Evolutionary conservation across 2,329 filamentous ascomycete genomes (phyloP).

Genomic region (Scedosporium aurantiacum): DNA sequence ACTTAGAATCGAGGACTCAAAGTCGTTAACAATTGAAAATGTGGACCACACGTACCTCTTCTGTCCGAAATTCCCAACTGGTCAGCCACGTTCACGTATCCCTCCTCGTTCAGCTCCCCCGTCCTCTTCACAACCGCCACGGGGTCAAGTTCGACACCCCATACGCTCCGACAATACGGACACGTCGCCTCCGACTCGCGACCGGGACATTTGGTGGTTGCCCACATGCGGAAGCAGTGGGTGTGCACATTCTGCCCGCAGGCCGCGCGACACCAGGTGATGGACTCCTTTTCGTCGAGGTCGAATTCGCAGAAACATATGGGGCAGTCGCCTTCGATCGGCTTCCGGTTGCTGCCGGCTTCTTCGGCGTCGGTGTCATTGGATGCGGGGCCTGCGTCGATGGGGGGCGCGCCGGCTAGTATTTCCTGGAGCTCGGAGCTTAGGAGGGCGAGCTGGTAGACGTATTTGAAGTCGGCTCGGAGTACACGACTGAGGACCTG

Average conservation of each 20-base stretch:
- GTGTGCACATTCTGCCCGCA: conserved; percentile 46
- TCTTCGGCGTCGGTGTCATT: conserved; percentile 13
- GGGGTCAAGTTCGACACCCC: conserved; percentile 33
- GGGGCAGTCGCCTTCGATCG: conserved; percentile 42
- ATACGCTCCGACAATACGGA: conserved; percentile 48
- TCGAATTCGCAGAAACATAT: conserved; percentile 44
- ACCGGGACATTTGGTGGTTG: conserved; percentile 25
- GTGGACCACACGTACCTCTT: conserved; percentile 30
- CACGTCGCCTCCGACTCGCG: conserved; percentile 37
- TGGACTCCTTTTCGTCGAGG: conserved; percentile 19
- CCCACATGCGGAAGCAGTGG: conserved; percentile 44
- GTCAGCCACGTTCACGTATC: conserved; percentile 50
- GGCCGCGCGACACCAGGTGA: conserved; percentile 40
- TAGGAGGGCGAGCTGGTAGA: conserved; percentile 53
- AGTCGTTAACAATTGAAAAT: background rate
- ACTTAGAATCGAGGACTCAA: background rate
- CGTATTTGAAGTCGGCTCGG: conserved; percentile 40
- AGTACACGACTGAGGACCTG: conserved; percentile 49
- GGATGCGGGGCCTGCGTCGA: conserved; percentile 20
- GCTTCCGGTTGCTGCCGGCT: conserved; percentile 34
- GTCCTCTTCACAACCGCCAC: conserved; percentile 29
- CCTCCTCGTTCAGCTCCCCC: conserved; percentile 33
- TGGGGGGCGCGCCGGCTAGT: conserved; percentile 41
- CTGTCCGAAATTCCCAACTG: conserved; percentile 45
- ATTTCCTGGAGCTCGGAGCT: conserved; percentile 47